Evolutionary conservation across 225 moss, liverwort and hornwort species (phyloP).

Genomic region (Polytrichum commune): DNA sequence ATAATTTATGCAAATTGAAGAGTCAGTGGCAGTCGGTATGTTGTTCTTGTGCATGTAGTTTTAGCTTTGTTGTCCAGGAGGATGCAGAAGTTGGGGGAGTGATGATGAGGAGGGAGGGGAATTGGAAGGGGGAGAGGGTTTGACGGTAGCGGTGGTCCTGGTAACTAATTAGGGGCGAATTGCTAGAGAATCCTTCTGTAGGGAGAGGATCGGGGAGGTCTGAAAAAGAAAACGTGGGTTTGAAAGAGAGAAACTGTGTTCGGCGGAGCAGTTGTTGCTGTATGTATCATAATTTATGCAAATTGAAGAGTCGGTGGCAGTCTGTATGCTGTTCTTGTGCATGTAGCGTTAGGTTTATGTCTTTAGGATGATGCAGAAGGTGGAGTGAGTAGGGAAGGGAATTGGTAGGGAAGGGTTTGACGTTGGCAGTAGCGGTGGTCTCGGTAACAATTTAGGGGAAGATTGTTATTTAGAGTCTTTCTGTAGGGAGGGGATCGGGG

Average conservation of each 20-base stretch:
- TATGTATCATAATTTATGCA: not conserved
- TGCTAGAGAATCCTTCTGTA: too few relatives aligned
- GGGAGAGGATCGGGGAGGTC: too few relatives aligned
- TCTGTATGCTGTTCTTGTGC: not conserved
- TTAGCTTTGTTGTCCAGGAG: not conserved
- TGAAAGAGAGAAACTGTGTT: too few relatives aligned
- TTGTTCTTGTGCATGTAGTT: not conserved
- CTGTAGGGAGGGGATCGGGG: too few relatives aligned
- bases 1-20: not conserved
- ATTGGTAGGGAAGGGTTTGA: conserved; percentile 4
- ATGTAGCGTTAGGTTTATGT: not conserved
- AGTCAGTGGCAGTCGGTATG: conserved; percentile 1
- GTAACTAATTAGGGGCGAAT: conserved; percentile 34
- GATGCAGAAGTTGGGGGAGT: not conserved
- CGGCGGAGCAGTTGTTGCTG: too few relatives aligned
- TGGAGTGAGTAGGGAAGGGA: not conserved
- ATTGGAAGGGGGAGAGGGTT: conserved; percentile 2
- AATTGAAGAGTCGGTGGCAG: not conserved
- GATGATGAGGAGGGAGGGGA: not conserved
- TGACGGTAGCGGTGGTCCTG: conserved; percentile 25
- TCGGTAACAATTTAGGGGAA: not conserved
- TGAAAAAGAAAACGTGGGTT: too few relatives aligned
- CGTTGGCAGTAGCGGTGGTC: conserved; percentile 23
- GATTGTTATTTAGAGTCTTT: too few relatives aligned
- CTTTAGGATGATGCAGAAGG: not conserved